Percentiles rank a stretch among this genome's conserved stretches.
phyloP scores from a whole-genome alignment of 2,329 filamentous ascomycete species.

The Neonectria sp. region DNA sequence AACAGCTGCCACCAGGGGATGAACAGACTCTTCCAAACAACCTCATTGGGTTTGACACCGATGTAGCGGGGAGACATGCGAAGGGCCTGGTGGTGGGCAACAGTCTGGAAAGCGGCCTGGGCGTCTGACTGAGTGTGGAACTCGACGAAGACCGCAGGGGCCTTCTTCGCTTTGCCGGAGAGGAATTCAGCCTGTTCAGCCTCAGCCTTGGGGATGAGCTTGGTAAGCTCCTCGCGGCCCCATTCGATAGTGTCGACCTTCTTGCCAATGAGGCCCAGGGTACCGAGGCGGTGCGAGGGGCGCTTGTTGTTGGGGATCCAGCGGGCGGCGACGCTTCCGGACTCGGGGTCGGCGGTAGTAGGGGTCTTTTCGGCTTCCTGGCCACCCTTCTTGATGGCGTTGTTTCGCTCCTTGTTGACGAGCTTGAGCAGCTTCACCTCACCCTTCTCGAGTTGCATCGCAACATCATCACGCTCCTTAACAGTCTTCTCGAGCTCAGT shows the following conservation, averaged over 20 bases:
- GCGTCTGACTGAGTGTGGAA: constrained; percentile 87
- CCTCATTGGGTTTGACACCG: constrained; percentile 83
- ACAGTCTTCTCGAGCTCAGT: constrained; percentile 84
- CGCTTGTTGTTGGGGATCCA: constrained; percentile 79
- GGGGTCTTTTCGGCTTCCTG: constrained; percentile 48
- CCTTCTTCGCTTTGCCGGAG: constrained; percentile 73
- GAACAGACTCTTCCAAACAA: constrained; percentile 87
- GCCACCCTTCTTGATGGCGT: constrained; percentile 53
- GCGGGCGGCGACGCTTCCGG: constrained; percentile 74
- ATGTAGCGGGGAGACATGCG: constrained; percentile 91
- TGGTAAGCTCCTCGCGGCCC: constrained; percentile 72
- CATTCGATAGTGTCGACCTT: constrained; percentile 90
- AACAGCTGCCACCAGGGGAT: constrained; percentile 82
- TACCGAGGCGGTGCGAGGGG: constrained; percentile 77
- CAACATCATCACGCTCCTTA: constrained; percentile 80
- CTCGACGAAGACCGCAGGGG: constrained; percentile 91
- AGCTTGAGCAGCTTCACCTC: constrained; percentile 86
- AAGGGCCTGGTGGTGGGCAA: constrained; percentile 85
- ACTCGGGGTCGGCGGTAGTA: constrained; percentile 73
- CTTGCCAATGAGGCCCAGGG: constrained; percentile 74
- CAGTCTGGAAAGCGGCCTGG: constrained; percentile 86
- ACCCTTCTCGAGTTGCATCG: constrained; percentile 85
- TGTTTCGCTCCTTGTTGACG: constrained; percentile 56
- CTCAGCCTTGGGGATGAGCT: constrained; percentile 76
- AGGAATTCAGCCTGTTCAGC: constrained; percentile 75